These are phyloP conservation scores for Theileria luwenshuni DNA, from an alignment of 169 alveolate species.

Conservation along the genomic window DNA sequence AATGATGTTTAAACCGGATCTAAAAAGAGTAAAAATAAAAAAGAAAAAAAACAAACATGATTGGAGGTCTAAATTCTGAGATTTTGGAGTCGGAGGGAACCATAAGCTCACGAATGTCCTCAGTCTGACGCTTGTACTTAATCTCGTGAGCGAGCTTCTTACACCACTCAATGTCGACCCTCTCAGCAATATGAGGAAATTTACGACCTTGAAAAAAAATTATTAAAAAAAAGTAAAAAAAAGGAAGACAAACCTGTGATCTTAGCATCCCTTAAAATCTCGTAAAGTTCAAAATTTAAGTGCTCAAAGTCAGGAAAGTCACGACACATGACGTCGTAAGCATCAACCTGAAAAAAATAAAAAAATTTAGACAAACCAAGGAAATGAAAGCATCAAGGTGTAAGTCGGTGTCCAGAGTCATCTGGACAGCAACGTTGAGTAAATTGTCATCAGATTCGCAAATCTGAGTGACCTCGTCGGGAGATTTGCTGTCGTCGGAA, in stretches of 20 bases:
- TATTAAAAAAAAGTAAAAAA: background rate
- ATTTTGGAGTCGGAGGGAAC: background rate
- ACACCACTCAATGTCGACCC: constrained; percentile 31
- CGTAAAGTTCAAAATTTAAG: constrained; percentile 29
- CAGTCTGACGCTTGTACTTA: constrained; percentile 52
- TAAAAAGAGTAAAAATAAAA: background rate
- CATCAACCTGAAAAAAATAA: constrained; percentile 17
- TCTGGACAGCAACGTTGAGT: constrained; percentile 36
- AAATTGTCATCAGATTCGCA: constrained; percentile 17
- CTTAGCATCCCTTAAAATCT: constrained; percentile 36
- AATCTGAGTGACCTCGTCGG: background rate
- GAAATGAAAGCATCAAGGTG: constrained; percentile 63
- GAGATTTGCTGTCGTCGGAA: background rate
- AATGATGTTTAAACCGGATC: constrained; percentile 58
- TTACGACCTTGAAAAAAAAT: constrained; percentile 28
- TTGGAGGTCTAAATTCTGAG: constrained; percentile 43
- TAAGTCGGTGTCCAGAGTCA: constrained; percentile 33
- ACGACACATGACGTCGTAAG: constrained; percentile 23
- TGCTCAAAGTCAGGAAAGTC: constrained; percentile 22
- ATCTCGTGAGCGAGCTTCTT: constrained; percentile 48
- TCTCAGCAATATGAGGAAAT: constrained; percentile 5
- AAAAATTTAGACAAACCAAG: constrained; percentile 17
- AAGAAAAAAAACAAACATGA: constrained; percentile 28
- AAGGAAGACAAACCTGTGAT: constrained; percentile 14
- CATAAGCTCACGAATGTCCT: constrained; percentile 32